Base-by-base conservation (phyloP, 2,329 filamentous ascomycete species). In the Aspergillus tubingensis region DNA sequence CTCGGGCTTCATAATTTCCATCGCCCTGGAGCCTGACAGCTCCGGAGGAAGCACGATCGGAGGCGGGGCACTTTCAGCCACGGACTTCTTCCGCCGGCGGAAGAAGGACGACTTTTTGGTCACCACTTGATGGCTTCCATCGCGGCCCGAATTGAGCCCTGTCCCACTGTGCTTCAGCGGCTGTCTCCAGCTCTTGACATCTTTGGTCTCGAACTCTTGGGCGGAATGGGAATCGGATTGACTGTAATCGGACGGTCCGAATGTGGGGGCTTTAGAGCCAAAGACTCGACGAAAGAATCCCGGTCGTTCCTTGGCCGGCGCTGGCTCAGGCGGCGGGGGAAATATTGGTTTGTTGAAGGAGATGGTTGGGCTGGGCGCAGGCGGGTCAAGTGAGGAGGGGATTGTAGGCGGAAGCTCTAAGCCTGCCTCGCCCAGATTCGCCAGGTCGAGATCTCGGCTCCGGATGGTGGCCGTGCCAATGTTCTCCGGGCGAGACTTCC, bases 61-160 rank as follows among this genome's bases (percentile, higher is more conserved):
- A 36, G 89, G 87, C 41, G 83, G 83, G 21, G 86, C 83, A 48
- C 76, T 73, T 64, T 96, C 92, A 13, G 87, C 85, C 36, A 92
- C 78, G 5, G 93, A 96, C 83, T 94, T 96, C 85, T 98, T 98
- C 64, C 93, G 86, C 61, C 95, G 85, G 63, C 95, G 86, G 79
- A 98, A 98, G 79, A 99, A 98, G 0, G 92, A 94, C 1, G 94
- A 96, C 3, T 91, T 86, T 76, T 97, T 97, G 81, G 97, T 97
- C 69, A 91, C 90, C 54, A 97, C 79, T 47, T 76, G 78, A 27
- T 74, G 74, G 11, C 71, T 67, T 41, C 71, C 72, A 57, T 79
- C 75, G 47, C 75, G 74, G 27, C 67, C 60, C 17, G 70, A 57
- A 53, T 69, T 65, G 32, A 56, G 61, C 15, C 61, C 65, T 2